Percentiles rank a stretch among this genome's conserved stretches.
These are phyloP conservation scores for Monosporascus sp. DNA, from an alignment of 2,329 filamentous ascomycete genomes.

Conservation along the genomic window DNA sequence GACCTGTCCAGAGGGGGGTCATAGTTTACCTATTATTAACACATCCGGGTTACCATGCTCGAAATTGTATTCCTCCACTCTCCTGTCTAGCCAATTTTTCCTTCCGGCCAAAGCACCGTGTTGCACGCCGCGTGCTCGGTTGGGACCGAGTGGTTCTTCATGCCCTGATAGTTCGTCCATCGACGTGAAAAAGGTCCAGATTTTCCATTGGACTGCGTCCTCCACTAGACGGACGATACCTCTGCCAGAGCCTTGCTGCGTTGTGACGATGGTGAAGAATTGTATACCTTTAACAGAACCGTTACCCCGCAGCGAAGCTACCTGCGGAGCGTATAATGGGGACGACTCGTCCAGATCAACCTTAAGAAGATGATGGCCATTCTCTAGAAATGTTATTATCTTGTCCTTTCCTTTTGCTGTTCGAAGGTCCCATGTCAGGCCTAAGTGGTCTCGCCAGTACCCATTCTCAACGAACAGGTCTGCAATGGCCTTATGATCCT, in stretches of 20 bases:
- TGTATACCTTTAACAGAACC: conserved; percentile 43
- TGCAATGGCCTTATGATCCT: conserved; percentile 29
- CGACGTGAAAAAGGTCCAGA: conserved; percentile 51
- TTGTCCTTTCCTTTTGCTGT: conserved; percentile 44
- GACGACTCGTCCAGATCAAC: conserved; percentile 36
- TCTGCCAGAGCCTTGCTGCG: conserved; percentile 40
- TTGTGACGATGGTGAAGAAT: conserved; percentile 45
- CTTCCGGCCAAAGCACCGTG: conserved; percentile 41
- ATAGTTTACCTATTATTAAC: conserved; percentile 45
- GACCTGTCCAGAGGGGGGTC: neutral
- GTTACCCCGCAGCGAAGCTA: conserved; percentile 36
- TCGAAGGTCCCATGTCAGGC: conserved; percentile 49
- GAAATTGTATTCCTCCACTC: conserved; percentile 43
- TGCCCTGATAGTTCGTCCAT: conserved; percentile 40
- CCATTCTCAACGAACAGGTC: conserved; percentile 44
- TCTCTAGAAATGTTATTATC: conserved; percentile 31
- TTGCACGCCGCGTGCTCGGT: conserved; percentile 42
- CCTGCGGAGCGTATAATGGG: conserved; percentile 33
- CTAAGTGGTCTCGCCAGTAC: conserved; percentile 57
- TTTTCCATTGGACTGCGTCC: conserved; percentile 42
- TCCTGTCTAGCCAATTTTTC: conserved; percentile 49
- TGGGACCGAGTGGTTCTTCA: conserved; percentile 35
- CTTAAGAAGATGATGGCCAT: conserved; percentile 26
- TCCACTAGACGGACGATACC: conserved; percentile 44
- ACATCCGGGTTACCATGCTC: conserved; percentile 44